Evolutionary conservation across 2,329 filamentous ascomycete genomes (phyloP).

Genomic region (Hypoxylon sp.): DNA sequence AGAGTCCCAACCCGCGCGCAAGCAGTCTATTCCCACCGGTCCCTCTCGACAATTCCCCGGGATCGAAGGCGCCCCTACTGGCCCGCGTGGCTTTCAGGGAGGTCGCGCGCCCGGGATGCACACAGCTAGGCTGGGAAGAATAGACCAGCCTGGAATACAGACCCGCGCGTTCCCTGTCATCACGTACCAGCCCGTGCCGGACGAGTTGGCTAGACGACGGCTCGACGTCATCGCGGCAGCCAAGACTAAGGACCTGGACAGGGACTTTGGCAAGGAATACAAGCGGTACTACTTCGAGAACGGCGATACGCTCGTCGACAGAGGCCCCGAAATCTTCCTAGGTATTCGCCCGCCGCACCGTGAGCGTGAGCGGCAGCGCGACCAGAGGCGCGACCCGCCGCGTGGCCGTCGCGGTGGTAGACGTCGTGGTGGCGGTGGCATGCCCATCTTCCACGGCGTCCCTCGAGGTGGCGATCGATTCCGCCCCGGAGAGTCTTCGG

Average conservation of each 20-base stretch:
- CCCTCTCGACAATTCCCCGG: slow-evolving; percentile 51
- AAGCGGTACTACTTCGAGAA: slow-evolving; percentile 83
- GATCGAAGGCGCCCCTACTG: slow-evolving; percentile 57
- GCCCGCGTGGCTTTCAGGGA: slow-evolving; percentile 59
- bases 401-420: slow-evolving; percentile 43
- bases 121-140: slow-evolving; percentile 44
- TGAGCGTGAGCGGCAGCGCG: slow-evolving; percentile 62
- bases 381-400: slow-evolving; percentile 55
- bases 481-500: slow-evolving; percentile 47
- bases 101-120: slow-evolving; percentile 48
- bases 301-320: slow-evolving; percentile 76
- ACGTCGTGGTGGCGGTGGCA: slow-evolving; percentile 51
- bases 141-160: slow-evolving; percentile 45
- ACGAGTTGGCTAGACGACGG: slow-evolving; percentile 75
- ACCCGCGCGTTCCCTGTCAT: slow-evolving; percentile 63
- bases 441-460: slow-evolving; percentile 52
- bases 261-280: slow-evolving; percentile 66
- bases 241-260: slow-evolving; percentile 61
- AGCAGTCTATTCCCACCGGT: slow-evolving; percentile 52
- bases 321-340: slow-evolving; percentile 78
- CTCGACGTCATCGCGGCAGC: slow-evolving; percentile 69
- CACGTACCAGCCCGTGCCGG: slow-evolving; percentile 71
- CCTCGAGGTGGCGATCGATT: slow-evolving; percentile 56
- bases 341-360: slow-evolving; percentile 73
- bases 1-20: slow-evolving; percentile 47